Evolutionary conservation across 805 yeast genomes (phyloP), one percentile per base, ranked within the genome.

Genomic region (Kregervanrija delftensis): DNA sequence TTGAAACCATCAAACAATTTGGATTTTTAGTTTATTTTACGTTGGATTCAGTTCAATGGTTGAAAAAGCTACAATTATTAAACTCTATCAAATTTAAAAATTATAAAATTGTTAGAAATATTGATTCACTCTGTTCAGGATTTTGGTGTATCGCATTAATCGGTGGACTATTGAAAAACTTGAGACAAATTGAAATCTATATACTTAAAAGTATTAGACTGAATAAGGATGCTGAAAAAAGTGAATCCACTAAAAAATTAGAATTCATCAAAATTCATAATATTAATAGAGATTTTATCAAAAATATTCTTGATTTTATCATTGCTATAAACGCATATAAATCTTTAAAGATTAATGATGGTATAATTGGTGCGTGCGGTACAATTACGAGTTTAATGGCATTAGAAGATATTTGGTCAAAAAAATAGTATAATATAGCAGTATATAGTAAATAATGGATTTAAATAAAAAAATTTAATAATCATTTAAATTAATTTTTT

Each of bases 311-410:
- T 49, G 97, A 90, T 65, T 60, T 77, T 50, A 71, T 84, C 50
- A 82, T 90, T 56, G 95, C 93, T 11, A 67, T 82, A 59, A 80
- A 84, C 63, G 76, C 80, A 43, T 74, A 86, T 63, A 72, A 75
- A 46, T 66, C 70, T 64, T 67, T 84, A 54, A 71, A 71, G 53
- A 68, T 79, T 55, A 77, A 80, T 60, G 96, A 90, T 55, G 93
- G 95, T 41, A 72, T 81, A 36, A 77, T 88, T 41, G 96, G 95
- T 33, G 66, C 81, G 46, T 88, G 93, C 34, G 98, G 98, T 60
- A 74, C 84, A 22, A 66, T 86, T 47, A 88, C 97, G 31, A 83
- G 96, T 35, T 48, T 80, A 40, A 69, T 88, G 64, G 96, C 96
- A 37, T 69, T 88, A 43, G 77, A 74, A 59, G 89, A 84, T 55